A percentile compares a stretch with the other conserved stretches of the same genome.
Conservation (phyloP, 1,284 basidiomycete genomes). For the Fomitopsis pinicola region DNA sequence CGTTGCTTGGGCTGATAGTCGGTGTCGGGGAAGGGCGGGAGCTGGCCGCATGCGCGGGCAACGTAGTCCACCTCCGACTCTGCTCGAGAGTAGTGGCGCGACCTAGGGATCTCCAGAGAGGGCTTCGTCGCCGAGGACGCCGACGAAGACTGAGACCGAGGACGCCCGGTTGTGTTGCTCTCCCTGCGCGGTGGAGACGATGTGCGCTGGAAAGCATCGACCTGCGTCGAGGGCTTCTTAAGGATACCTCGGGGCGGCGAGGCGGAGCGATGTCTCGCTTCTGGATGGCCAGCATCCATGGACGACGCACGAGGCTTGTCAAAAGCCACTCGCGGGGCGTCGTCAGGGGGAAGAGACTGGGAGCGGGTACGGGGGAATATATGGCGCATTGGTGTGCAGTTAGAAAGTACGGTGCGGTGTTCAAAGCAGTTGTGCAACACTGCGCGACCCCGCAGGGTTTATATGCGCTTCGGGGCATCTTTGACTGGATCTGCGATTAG, state of each 20-base stretch:
- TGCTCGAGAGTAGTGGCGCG: conserved; percentile 6
- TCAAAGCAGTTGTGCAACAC: too few relatives aligned
- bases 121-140: not conserved
- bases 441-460: too few relatives aligned
- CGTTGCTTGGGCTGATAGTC: not conserved
- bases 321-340: not conserved
- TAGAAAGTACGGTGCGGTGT: too few relatives aligned
- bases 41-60: conserved; percentile 25
- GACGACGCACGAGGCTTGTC: not conserved
- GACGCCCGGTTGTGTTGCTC: not conserved
- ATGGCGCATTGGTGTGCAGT: too few relatives aligned
- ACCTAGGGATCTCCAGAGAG: not conserved
- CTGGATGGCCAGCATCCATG: not conserved
- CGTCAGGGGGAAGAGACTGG: not conserved
- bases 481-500: too few relatives aligned
- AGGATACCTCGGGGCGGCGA: not conserved
- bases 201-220: not conserved
- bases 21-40: conserved; percentile 7
- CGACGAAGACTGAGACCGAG: not conserved
- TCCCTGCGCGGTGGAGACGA: not conserved
- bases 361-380: not conserved
- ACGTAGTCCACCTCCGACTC: conserved; percentile 26
- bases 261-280: not conserved
- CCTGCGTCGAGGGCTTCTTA: not conserved
- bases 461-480: too few relatives aligned